Base-by-base conservation (phyloP, 106 monocot genomes). In the Dendrobium catenatum region DNA sequence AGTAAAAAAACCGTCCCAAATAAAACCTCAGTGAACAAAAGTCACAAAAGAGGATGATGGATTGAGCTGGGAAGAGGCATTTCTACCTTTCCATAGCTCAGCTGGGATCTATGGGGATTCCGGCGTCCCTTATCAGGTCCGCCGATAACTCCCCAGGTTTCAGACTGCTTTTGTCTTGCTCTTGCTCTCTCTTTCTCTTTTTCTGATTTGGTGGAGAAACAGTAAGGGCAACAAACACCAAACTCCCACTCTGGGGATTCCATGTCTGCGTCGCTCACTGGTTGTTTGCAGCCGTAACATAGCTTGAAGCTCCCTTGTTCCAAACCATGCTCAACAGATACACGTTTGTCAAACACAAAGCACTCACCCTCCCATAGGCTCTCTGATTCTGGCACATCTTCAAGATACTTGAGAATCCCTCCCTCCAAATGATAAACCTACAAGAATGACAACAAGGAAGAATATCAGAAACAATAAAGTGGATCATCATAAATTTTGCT, bases 371-470 rank as follows among this genome's bases (percentile, higher is more conserved):
- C 96, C 96, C 96, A 97, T 0, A 92, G 88, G 77, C 92, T 92
- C 79, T 94, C 90, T 7, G 73, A 79, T 79, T 89, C 90, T 0
- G 96, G 92, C 3, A 97, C 85, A 78, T 97, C 92, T 78, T 97
- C 96, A 0, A 97, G 86, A 78, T 97, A 97, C 76, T 97, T 97
- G 22, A 97, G 82, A 76, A 97, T 97, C 27, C 96, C 96, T n/a
- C 94, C 96, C 84, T 97, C 86, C 79, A 97, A 83, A 88, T 97
- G 96, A 72, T 97, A 94, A 46, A 97, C 96, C 96, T 97, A 89
- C 49, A 29, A 42, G 26, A 51, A 76, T 22, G 4, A 22, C 5
- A 22, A n/a, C n/a, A 6, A 22, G 16, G 54, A 19, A 58, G 58
- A 58, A 61, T 7, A 61, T 61, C 61, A 22, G 61, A 22, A 51